Evolutionary conservation across 2,329 filamentous ascomycete species (phyloP).

Genomic region (Cladophialophora carrionii): DNA sequence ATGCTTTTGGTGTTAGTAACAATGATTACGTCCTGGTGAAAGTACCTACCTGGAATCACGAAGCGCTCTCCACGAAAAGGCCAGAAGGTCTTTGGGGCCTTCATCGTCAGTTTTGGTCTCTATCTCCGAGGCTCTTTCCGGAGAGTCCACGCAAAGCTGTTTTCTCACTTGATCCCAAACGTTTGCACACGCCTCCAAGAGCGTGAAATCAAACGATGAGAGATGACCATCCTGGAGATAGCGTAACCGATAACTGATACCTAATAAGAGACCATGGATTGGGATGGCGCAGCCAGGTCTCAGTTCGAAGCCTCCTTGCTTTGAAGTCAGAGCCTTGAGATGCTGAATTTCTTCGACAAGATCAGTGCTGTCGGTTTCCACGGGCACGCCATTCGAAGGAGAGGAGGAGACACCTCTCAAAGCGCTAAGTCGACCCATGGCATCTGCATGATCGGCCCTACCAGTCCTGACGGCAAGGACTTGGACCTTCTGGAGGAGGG

Average conservation of each 20-base stretch:
- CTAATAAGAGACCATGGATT: slow-evolving; percentile 34
- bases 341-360: not conserved
- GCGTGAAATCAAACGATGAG: slow-evolving; percentile 44
- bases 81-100: slow-evolving; percentile 82
- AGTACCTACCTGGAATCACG: slow-evolving; percentile 79
- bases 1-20: slow-evolving; percentile 59
- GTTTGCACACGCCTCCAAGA: slow-evolving; percentile 64
- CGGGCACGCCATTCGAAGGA: not conserved
- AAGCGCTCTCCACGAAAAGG: slow-evolving; percentile 92
- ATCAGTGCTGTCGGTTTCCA: not conserved
- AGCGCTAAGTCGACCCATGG: slow-evolving; percentile 61
- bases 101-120: slow-evolving; percentile 71
- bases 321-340: slow-evolving; percentile 12
- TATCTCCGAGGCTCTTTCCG: slow-evolving; percentile 73
- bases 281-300: slow-evolving; percentile 27
- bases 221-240: slow-evolving; percentile 40
- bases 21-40: not conserved
- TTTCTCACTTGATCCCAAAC: slow-evolving; percentile 77
- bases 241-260: slow-evolving; percentile 28
- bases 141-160: slow-evolving; percentile 89
- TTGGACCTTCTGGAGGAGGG: slow-evolving; percentile 55
- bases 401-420: slow-evolving; percentile 1
- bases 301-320: slow-evolving; percentile 3
- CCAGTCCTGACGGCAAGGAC: slow-evolving; percentile 69
- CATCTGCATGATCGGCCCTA: slow-evolving; percentile 89